Percentiles rank a stretch among this genome's conserved stretches.
These are phyloP conservation scores for Halophytophthora polymorphica DNA, from an alignment of 352 stramenopile species.

Conservation along the genomic window DNA sequence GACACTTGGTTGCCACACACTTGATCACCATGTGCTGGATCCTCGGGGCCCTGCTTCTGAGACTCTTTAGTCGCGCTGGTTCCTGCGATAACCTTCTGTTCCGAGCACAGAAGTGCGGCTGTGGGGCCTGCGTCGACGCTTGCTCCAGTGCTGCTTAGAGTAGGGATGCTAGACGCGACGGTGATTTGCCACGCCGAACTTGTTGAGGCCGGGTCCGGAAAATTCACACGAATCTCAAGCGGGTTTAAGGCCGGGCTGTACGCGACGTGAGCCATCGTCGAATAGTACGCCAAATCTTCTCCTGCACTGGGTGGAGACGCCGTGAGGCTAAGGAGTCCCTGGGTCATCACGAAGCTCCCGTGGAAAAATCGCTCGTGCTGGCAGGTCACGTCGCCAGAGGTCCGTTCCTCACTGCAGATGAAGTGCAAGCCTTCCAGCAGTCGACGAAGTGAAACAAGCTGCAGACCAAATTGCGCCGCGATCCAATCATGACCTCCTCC, in stretches of 20 bases:
- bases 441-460: slow-evolving; percentile 18
- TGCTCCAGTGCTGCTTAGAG: slow-evolving; percentile 12
- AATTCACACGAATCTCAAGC: slow-evolving; percentile 50
- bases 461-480: slow-evolving; percentile 13
- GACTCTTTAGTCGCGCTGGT: neutral
- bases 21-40: neutral
- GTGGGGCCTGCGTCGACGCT: neutral
- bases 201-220: slow-evolving; percentile 13
- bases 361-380: slow-evolving; percentile 21
- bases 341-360: slow-evolving; percentile 15
- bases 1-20: slow-evolving; percentile 4
- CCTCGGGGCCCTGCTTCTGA: slow-evolving; percentile 8
- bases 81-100: neutral
- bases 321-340: slow-evolving; percentile 4
- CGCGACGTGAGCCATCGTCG: slow-evolving; percentile 27
- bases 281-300: too few species aligned
- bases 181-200: slow-evolving; percentile 31
- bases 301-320: neutral
- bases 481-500: slow-evolving; percentile 10
- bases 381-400: slow-evolving; percentile 14
- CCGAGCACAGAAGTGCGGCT: slow-evolving; percentile 2
- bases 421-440: slow-evolving; percentile 22
- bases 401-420: slow-evolving; percentile 12
- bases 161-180: slow-evolving; percentile 30
- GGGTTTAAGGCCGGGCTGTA: slow-evolving; percentile 43